Conservation (phyloP, 2,329 filamentous ascomycete species). For the Aspergillus spinulosporus region DNA sequence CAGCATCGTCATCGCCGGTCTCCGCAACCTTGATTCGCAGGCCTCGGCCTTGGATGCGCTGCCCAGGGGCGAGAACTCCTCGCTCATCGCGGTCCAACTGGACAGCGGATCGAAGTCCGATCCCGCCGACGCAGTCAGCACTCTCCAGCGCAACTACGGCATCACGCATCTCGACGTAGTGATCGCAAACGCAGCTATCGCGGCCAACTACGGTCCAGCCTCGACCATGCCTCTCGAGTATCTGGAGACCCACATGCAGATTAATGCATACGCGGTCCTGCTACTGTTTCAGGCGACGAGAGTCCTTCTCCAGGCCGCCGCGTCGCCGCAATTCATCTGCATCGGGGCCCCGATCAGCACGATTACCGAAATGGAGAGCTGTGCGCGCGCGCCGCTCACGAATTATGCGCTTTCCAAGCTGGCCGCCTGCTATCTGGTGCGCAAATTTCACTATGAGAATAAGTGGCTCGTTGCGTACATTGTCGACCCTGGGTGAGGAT, state of each 20-base stretch:
- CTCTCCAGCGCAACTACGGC: not conserved
- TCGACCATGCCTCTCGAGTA: constrained; percentile 1
- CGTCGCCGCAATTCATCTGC: constrained; percentile 2
- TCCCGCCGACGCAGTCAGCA: not conserved
- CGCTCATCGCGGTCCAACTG: not conserved
- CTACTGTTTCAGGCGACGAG: constrained; percentile 6
- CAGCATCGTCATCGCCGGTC: constrained; percentile 1
- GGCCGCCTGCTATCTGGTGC: not conserved
- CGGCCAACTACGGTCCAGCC: not conserved
- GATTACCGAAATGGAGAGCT: constrained; percentile 6
- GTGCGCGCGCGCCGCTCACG: not conserved
- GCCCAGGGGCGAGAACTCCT: not conserved
- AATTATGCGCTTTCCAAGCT: constrained; percentile 4
- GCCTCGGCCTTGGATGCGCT: not conserved
- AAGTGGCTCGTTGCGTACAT: constrained; percentile 1
- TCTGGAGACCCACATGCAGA: not conserved
- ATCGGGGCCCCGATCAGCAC: not conserved
- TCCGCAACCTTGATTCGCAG: not conserved
- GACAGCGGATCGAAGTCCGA: not conserved
- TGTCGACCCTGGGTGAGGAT: constrained; percentile 1
- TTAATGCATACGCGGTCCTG: not conserved
- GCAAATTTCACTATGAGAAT: constrained; percentile 9
- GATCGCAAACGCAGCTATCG: constrained; percentile 6
- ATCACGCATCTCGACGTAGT: not conserved
- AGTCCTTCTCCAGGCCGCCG: not conserved